Conservation (phyloP, 2,329 filamentous ascomycete species). For the Chrysosporium keratinophilum region DNA sequence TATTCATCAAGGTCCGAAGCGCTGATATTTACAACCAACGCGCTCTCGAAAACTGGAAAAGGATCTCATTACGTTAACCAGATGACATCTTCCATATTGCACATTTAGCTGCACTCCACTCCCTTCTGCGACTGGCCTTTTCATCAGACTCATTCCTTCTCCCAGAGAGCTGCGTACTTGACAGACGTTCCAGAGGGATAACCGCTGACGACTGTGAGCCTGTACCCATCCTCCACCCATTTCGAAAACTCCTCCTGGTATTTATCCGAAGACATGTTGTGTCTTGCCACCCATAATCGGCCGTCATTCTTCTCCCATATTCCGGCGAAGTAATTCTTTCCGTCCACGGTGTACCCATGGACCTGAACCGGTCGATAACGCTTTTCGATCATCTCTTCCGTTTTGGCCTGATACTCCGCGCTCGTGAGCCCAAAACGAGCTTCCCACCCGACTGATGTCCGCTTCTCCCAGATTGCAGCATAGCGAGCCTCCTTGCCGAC, state of each 20-base stretch:
- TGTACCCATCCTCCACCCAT: constrained; percentile 7
- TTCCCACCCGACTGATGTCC: constrained; percentile 3
- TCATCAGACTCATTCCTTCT: not conserved
- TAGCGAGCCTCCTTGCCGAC: constrained; percentile 11
- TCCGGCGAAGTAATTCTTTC: constrained; percentile 12
- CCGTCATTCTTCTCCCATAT: constrained; percentile 13
- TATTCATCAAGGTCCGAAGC: too few species aligned
- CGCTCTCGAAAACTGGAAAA: too few species aligned
- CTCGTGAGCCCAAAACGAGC: constrained; percentile 8
- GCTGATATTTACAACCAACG: too few species aligned
- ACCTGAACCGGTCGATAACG: constrained; percentile 10
- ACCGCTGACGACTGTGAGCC: constrained; percentile 12
- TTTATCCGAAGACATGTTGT: constrained; percentile 7
- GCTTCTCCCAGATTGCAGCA: constrained; percentile 14
- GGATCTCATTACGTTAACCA: too few species aligned
- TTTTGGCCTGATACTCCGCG: not conserved
- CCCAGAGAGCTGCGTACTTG: constrained; percentile 14
- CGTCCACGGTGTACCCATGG: constrained; percentile 10
- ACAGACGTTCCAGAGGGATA: constrained; percentile 1
- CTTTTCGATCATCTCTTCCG: not conserved
- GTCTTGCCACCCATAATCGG: constrained; percentile 7
- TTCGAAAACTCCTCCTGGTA: constrained; percentile 12
- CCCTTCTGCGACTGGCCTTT: not conserved
- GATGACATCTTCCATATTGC: too few species aligned
- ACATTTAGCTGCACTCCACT: too few species aligned